phyloP scores from a whole-genome alignment of 441 rosid species.

The Erodium moschatum region DNA sequence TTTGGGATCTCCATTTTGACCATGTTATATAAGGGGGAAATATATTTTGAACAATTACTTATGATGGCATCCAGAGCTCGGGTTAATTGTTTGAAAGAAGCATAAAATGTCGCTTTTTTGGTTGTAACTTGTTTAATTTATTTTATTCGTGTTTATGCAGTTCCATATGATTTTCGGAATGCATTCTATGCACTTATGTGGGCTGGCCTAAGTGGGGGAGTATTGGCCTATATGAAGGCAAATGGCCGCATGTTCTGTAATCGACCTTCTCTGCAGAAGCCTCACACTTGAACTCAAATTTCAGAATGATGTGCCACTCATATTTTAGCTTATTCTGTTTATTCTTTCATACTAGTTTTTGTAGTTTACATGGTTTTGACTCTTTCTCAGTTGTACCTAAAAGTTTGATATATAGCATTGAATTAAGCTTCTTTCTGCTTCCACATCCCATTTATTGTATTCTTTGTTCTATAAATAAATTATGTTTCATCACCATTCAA shows the following conservation, averaged over 20 bases:
- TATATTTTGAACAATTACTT: neutral
- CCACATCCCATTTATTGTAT: neutral
- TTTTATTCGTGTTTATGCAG: constrained; percentile 34
- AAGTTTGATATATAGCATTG: neutral
- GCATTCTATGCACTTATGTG: constrained; percentile 65
- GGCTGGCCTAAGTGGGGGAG: constrained; percentile 52
- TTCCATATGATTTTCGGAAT: constrained; percentile 43
- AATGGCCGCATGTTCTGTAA: constrained; percentile 92
- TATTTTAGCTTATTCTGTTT: constrained; percentile 18
- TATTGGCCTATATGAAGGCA: constrained; percentile 60
- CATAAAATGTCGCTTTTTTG: neutral
- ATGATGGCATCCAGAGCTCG: neutral
- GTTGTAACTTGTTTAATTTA: neutral
- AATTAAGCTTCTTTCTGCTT: neutral
- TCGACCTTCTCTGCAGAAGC: constrained; percentile 86
- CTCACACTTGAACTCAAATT: constrained; percentile 39
- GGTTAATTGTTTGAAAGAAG: neutral
- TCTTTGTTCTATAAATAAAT: constrained; percentile 2
- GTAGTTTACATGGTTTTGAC: constrained; percentile 12
- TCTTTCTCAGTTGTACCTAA: neutral
- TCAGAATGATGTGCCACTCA: constrained; percentile 12
- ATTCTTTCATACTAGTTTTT: constrained; percentile 11
- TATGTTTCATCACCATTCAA: neutral
- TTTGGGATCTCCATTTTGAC: neutral
- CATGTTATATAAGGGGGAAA: neutral